phyloP scores from a whole-genome alignment of 192 early-diverging fungal genomes.

The Coemansia sp. region DNA sequence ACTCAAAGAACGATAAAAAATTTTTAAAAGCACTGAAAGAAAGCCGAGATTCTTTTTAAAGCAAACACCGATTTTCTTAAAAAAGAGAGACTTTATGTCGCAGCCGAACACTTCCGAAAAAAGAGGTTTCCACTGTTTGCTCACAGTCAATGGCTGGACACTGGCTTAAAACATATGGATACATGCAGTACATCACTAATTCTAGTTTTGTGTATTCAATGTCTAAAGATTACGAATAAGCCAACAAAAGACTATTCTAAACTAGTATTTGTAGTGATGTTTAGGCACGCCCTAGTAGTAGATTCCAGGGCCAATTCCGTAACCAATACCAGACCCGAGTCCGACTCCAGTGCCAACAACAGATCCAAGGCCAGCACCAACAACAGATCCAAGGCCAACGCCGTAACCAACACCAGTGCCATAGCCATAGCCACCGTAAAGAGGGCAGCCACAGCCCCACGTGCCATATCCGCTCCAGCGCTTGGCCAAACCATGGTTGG shows the following conservation, averaged over 20 bases:
- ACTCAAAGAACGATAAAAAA: background rate
- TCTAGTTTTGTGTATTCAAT: background rate
- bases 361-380: background rate
- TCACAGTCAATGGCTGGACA: background rate
- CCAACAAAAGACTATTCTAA: background rate
- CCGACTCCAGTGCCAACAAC: background rate
- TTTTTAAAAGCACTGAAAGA: background rate
- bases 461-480: conserved; percentile 1
- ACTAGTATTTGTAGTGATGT: background rate
- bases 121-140: background rate
- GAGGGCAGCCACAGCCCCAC: background rate
- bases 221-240: background rate
- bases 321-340: background rate
- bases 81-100: background rate
- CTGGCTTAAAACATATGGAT: background rate
- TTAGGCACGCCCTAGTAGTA: background rate
- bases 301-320: background rate
- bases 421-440: background rate
- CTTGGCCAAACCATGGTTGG: background rate
- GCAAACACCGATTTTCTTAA: background rate
- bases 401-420: background rate
- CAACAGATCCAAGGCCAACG: background rate
- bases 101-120: background rate
- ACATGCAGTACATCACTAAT: background rate
- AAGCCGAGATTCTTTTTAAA: background rate